Percentiles rank a stretch among this genome's conserved stretches.
Evolutionary conservation across 345 rosid genomes (phyloP).

Genomic region (Eutrema heterophyllum): DNA sequence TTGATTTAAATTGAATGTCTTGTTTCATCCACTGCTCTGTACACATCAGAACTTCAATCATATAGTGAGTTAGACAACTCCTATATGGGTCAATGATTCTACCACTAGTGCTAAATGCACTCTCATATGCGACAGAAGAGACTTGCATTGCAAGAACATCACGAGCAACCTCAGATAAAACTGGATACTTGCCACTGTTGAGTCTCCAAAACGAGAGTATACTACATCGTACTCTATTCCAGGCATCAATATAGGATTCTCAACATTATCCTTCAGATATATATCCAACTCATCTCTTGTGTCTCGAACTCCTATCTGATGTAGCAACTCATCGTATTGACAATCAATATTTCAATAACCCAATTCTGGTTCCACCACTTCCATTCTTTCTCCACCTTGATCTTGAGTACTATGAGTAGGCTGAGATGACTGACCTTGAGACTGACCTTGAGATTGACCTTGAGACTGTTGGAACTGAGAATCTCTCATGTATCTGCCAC

Average conservation of each 20-base stretch:
- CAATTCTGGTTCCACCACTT: no score
- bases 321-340: not conserved
- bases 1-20: no score
- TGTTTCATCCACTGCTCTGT: no score
- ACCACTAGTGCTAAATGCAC: not conserved
- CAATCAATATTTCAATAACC: no score
- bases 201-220: not conserved
- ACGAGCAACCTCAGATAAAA: not conserved
- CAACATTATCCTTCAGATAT: not conserved
- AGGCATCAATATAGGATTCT: not conserved
- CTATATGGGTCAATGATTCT: not conserved
- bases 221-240: not conserved
- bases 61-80: not conserved
- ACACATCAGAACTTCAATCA: not conserved
- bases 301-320: not conserved
- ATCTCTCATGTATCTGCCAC: no score
- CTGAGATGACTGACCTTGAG: no score
- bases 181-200: no score
- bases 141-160: not conserved
- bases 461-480: no score
- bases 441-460: no score
- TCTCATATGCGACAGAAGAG: not conserved
- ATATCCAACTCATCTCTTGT: not conserved
- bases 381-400: no score
- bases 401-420: no score